Percentiles rank a stretch among this genome's conserved stretches.
These are phyloP conservation scores for Raddia guianensis DNA, from an alignment of 176 grass and related monocot species.

Conservation along the genomic window DNA sequence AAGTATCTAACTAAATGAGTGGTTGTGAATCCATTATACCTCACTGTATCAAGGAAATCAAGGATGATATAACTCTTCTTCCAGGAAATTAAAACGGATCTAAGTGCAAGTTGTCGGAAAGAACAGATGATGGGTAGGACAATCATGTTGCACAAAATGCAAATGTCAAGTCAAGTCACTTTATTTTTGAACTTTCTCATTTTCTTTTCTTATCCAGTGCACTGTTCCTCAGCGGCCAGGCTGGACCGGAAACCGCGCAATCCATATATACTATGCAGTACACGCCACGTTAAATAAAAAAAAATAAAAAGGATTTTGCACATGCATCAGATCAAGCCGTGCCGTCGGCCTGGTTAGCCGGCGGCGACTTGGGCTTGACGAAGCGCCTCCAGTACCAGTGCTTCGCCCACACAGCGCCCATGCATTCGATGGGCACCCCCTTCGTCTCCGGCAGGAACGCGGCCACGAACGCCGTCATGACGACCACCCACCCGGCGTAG, in stretches of 20 bases:
- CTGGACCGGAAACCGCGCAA: too few species aligned
- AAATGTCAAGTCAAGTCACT: background rate
- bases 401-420: constrained; percentile 40
- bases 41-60: too few species aligned
- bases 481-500: constrained; percentile 61
- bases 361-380: constrained; percentile 14
- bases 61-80: too few species aligned
- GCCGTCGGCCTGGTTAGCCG: background rate
- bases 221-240: too few species aligned
- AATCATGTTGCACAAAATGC: background rate
- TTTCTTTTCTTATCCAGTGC: background rate
- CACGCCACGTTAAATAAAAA: too few species aligned
- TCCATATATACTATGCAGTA: too few species aligned
- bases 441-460: constrained; percentile 78
- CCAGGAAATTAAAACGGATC: too few species aligned
- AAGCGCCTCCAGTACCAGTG: constrained; percentile 89
- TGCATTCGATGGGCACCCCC: constrained; percentile 68
- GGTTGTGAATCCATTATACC: too few species aligned
- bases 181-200: background rate
- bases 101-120: too few species aligned
- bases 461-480: constrained; percentile 75
- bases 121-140: background rate
- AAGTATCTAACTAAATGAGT: too few species aligned
- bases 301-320: too few species aligned
- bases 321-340: background rate